A percentile compares a stretch with the other conserved stretches of the same genome.
These are phyloP conservation scores for Aspergillus flavus DNA, from an alignment of 2,329 filamentous ascomycete genomes.

Conservation along the genomic window DNA sequence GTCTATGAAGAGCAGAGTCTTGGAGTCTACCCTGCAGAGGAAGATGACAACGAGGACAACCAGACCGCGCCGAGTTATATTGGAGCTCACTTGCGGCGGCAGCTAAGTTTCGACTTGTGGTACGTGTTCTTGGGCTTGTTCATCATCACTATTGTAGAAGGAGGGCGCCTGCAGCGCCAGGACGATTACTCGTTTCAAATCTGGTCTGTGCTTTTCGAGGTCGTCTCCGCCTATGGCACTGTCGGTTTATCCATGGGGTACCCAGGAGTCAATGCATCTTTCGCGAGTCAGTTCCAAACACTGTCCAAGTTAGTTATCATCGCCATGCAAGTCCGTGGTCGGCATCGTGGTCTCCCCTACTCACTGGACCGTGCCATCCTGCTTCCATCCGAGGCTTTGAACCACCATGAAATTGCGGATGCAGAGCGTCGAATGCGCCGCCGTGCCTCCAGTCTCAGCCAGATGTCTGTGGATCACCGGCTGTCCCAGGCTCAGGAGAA, in stretches of 20 bases:
- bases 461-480: constrained; percentile 27
- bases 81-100: constrained; percentile 84
- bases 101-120: constrained; percentile 97
- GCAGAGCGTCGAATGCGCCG: constrained; percentile 49
- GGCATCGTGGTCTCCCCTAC: constrained; percentile 67
- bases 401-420: constrained; percentile 61
- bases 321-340: constrained; percentile 67
- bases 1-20: constrained; percentile 83
- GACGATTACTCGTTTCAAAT: constrained; percentile 64
- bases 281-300: constrained; percentile 77
- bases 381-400: constrained; percentile 65
- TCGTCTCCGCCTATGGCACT: constrained; percentile 90
- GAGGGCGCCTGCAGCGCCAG: constrained; percentile 64
- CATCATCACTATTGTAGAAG: constrained; percentile 88
- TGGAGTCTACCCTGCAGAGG: constrained; percentile 67
- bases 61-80: constrained; percentile 76
- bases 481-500: constrained; percentile 29
- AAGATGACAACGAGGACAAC: constrained; percentile 54
- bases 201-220: constrained; percentile 76
- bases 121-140: constrained; percentile 94
- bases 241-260: constrained; percentile 91
- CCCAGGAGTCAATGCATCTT: constrained; percentile 71
- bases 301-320: constrained; percentile 68
- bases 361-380: constrained; percentile 71
- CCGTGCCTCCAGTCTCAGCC: constrained; percentile 39